Percentiles rank a stretch among this genome's conserved stretches.
Conservation (phyloP, 202 grass and related monocot genomes). For the Hordeum pubiflorum region DNA sequence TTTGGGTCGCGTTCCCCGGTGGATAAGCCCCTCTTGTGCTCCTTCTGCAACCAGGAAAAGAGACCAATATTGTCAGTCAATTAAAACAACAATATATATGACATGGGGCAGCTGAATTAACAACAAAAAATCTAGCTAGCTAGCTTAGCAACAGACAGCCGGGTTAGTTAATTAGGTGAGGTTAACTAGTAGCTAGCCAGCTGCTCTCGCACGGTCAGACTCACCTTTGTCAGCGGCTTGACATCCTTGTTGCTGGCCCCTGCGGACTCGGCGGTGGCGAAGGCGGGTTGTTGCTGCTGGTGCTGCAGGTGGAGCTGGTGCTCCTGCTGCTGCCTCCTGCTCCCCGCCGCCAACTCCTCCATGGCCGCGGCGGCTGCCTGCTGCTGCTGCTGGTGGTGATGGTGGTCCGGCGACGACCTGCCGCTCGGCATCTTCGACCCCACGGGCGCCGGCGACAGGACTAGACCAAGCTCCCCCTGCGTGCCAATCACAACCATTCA, state of each 20-base stretch:
- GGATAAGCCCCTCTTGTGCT: constrained; percentile 47
- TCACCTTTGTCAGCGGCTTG: constrained; percentile 53
- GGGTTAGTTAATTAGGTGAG: constrained; percentile 7
- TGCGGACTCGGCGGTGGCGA: constrained; percentile 28
- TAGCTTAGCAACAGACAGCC: no score
- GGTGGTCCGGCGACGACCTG: constrained; percentile 38
- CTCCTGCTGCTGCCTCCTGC: constrained; percentile 37
- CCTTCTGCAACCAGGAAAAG: constrained; percentile 51
- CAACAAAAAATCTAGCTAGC: background rate
- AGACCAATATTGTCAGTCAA: background rate
- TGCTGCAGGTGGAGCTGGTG: constrained; percentile 40
- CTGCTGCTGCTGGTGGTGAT: constrained; percentile 26
- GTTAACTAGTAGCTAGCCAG: background rate
- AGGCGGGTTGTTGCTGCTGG: constrained; percentile 17
- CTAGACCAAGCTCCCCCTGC: constrained; percentile 59
- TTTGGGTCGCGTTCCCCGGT: constrained; percentile 68
- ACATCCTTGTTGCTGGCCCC: constrained; percentile 64
- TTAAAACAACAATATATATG: background rate
- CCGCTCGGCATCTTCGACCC: constrained; percentile 50
- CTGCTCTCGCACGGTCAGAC: background rate
- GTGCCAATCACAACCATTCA: constrained; percentile 11
- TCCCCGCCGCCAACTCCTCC: constrained; percentile 44
- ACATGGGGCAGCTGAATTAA: background rate
- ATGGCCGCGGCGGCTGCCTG: constrained; percentile 34
- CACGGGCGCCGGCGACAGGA: constrained; percentile 52